Evolutionary conservation across 148 eudicot genomes (phyloP).

Genomic region (Suaeda aralocaspica): DNA sequence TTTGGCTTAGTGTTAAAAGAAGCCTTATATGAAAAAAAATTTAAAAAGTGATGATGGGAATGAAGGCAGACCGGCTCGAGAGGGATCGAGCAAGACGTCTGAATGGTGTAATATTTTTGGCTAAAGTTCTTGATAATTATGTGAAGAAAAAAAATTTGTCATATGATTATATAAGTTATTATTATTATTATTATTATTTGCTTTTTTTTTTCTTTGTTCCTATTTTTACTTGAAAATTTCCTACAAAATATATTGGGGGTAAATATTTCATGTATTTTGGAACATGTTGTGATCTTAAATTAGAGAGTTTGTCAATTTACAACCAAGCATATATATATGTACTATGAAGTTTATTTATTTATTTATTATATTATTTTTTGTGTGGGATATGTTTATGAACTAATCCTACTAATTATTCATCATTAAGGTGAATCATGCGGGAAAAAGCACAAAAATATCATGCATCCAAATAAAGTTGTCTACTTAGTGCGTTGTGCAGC

Average conservation of each 20-base stretch:
- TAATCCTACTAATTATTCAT: too few relatives aligned
- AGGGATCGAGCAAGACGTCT: constrained; percentile 39
- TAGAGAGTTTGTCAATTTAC: too few relatives aligned
- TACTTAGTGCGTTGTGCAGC: too few relatives aligned
- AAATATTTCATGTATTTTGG: too few relatives aligned
- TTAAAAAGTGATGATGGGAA: constrained; percentile 15
- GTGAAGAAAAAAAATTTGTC: constrained; percentile 22
- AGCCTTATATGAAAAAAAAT: constrained; percentile 7
- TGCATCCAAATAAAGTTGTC: constrained; percentile 5
- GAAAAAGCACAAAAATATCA: neutral
- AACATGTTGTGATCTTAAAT: too few relatives aligned
- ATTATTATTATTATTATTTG: neutral
- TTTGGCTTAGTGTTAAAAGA: constrained; percentile 26
- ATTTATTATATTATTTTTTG: too few relatives aligned
- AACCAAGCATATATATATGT: too few relatives aligned
- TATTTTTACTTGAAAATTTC: neutral
- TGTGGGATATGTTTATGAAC: too few relatives aligned
- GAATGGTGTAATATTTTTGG: constrained; percentile 33
- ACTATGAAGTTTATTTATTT: too few relatives aligned
- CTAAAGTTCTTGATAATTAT: constrained; percentile 16
- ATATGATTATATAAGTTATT: constrained; percentile 19
- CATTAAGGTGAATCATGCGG: too few relatives aligned
- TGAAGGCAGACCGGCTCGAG: constrained; percentile 37
- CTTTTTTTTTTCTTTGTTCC: neutral
- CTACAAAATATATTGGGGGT: neutral